These are phyloP conservation scores for Lotmaria passim DNA, from an alignment of 208 protist species.

Conservation along the genomic window DNA sequence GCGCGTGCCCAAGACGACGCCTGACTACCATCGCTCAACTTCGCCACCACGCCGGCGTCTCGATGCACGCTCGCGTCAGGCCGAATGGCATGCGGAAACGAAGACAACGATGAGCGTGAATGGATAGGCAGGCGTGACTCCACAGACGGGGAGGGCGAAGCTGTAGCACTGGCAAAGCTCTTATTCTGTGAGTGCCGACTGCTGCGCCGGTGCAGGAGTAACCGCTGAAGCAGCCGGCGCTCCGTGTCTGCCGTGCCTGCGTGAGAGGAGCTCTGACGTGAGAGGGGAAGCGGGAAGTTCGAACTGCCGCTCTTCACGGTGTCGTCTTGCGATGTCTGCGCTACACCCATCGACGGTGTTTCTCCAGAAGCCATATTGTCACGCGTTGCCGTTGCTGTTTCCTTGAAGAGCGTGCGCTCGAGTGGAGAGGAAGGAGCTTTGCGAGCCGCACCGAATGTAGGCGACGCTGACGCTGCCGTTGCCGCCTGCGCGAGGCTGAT, in stretches of 20 bases:
- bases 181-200: no score
- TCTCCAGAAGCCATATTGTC: background rate
- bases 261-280: background rate
- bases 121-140: background rate
- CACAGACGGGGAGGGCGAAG: background rate
- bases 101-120: background rate
- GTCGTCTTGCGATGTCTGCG: background rate
- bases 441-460: no score
- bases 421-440: background rate
- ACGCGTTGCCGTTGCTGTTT: background rate
- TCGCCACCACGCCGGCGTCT: background rate
- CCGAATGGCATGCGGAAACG: background rate
- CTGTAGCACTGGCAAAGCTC: background rate
- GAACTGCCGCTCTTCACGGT: background rate
- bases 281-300: no score
- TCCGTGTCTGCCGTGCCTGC: background rate
- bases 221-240: constrained; percentile 19
- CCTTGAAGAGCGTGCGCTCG: no score
- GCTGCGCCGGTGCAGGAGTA: constrained; percentile 26
- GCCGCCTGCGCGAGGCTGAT: constrained; percentile 24
- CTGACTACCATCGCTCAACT: background rate
- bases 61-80: background rate
- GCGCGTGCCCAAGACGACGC: constrained; percentile 48
- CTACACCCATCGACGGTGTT: background rate
- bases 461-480: background rate